phyloP scores from a whole-genome alignment of 345 rosid species.

The Trapa bicornis region DNA sequence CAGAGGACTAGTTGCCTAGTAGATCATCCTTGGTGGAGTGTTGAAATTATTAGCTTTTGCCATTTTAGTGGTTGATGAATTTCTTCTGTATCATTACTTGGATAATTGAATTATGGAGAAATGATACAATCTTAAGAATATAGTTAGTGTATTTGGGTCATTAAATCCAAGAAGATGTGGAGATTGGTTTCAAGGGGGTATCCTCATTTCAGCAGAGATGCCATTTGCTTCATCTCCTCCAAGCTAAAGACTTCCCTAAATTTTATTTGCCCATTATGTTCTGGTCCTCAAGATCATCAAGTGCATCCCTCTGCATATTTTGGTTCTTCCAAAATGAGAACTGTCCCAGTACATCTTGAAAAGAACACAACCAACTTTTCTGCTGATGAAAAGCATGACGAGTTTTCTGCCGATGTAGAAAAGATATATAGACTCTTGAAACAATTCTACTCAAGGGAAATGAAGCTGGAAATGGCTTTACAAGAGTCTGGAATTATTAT shows the following conservation, averaged over 20 bases:
- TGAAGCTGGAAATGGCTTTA: conserved; percentile 69
- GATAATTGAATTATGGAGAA: neutral
- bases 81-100: neutral
- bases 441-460: conserved; percentile 55
- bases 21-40: too few species aligned
- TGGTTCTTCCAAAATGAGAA: neutral
- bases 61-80: neutral
- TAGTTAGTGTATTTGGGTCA: neutral
- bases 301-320: neutral
- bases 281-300: neutral
- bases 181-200: neutral
- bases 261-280: neutral
- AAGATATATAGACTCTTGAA: conserved; percentile 61
- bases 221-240: neutral
- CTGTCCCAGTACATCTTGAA: conserved; percentile 29
- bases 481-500: conserved; percentile 57
- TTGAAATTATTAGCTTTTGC: neutral
- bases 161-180: neutral
- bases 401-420: conserved; percentile 66
- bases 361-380: conserved; percentile 12
- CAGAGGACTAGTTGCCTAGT: neutral
- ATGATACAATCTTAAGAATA: too few species aligned
- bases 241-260: neutral
- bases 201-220: conserved; percentile 1
- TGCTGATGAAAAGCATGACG: conserved; percentile 23